These are phyloP conservation scores for Keithomyces neogunnii DNA, from an alignment of 2,329 filamentous ascomycete genomes.

Conservation along the genomic window DNA sequence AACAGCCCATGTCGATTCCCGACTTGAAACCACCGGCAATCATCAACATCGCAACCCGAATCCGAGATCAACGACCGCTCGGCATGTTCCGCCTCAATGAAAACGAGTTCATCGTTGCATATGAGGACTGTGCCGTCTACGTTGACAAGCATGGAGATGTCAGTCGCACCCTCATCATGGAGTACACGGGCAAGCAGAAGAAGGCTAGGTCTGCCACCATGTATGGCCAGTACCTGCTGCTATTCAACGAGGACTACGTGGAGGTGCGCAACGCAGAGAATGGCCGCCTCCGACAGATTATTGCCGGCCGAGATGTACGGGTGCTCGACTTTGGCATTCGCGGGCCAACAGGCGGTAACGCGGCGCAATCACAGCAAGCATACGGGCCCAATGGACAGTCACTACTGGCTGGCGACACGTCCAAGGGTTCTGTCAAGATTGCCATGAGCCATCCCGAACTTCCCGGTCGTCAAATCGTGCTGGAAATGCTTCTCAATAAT, in stretches of 20 bases:
- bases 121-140: conserved; percentile 94
- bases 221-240: conserved; percentile 81
- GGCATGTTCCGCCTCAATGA: conserved; percentile 96
- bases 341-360: conserved; percentile 46
- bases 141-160: conserved; percentile 98
- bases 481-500: conserved; percentile 89
- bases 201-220: conserved; percentile 77
- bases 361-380: conserved; percentile 22
- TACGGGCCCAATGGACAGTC: conserved; percentile 26
- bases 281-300: conserved; percentile 85
- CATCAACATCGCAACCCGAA: conserved; percentile 74
- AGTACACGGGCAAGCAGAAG: conserved; percentile 85
- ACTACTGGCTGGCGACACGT: conserved; percentile 33
- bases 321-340: conserved; percentile 79
- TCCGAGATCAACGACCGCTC: conserved; percentile 74
- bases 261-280: conserved; percentile 97
- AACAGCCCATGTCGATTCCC: conserved; percentile 88
- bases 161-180: conserved; percentile 89
- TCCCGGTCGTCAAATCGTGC: conserved; percentile 74
- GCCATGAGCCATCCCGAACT: conserved; percentile 90
- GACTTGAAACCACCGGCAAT: conserved; percentile 73
- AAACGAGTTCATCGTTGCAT: conserved; percentile 85
- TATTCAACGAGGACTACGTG: conserved; percentile 95
- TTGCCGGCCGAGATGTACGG: conserved; percentile 81
- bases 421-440: conserved; percentile 79